Conservation (phyloP, 2,329 filamentous ascomycete genomes). For the Teratosphaeria zuluensis region DNA sequence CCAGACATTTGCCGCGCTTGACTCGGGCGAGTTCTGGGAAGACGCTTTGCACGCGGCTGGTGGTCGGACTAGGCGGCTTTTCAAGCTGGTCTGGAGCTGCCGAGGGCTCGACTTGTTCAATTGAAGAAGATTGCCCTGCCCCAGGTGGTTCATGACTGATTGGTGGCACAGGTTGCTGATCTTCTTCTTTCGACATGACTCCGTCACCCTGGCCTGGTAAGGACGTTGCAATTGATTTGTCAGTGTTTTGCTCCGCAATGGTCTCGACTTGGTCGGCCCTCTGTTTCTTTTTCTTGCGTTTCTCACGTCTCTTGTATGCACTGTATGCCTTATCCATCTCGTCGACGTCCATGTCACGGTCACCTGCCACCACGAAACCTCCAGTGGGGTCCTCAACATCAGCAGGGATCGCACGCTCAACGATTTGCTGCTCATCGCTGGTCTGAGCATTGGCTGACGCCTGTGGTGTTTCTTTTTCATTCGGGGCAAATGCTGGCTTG, state of each 20-base stretch:
- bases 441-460: not conserved
- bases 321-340: conserved; percentile 26
- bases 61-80: not conserved
- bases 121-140: not conserved
- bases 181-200: not conserved
- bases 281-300: conserved; percentile 23
- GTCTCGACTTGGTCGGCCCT: not conserved
- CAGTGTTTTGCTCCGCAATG: not conserved
- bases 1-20: conserved; percentile 9
- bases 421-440: not conserved
- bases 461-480: too few species aligned
- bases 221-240: not conserved
- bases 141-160: not conserved
- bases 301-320: conserved; percentile 24
- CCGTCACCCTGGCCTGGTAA: not conserved
- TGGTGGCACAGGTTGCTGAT: not conserved
- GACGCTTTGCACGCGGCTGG: conserved; percentile 13
- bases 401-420: not conserved
- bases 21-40: conserved; percentile 17
- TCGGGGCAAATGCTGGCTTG: too few species aligned
- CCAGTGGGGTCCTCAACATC: conserved; percentile 1
- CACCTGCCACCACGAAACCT: conserved; percentile 7
- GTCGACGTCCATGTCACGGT: conserved; percentile 24
- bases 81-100: not conserved
- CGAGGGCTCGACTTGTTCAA: not conserved